Percentiles rank a stretch among this genome's conserved stretches.
phyloP scores from a whole-genome alignment of 2,329 filamentous ascomycete genomes.

The Fusarium beomiforme region DNA sequence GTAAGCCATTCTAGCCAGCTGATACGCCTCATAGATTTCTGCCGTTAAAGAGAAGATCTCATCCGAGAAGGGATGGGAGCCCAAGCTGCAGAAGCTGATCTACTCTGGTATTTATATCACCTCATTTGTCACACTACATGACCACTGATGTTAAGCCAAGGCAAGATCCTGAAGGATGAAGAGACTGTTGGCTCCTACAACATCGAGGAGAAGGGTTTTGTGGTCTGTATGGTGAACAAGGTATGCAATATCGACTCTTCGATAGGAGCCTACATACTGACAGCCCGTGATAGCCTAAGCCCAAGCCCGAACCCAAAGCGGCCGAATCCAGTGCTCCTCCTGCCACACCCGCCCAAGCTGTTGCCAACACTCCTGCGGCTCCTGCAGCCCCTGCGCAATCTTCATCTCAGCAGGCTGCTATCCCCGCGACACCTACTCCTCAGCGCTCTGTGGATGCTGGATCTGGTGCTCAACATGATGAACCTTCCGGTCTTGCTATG shows the following conservation, averaged over 20 bases:
- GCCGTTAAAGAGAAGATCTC: constrained; percentile 93
- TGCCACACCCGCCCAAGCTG: constrained; percentile 64
- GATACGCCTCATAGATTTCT: constrained; percentile 70
- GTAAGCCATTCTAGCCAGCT: constrained; percentile 19
- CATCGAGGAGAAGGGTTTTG: constrained; percentile 99
- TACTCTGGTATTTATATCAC: constrained; percentile 78
- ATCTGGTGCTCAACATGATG: constrained; percentile 57
- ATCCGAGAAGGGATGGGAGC: constrained; percentile 93
- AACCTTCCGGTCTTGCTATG: constrained; percentile 83
- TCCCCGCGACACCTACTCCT: constrained; percentile 65
- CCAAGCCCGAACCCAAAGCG: constrained; percentile 74
- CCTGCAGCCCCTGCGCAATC: constrained; percentile 53
- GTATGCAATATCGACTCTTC: constrained; percentile 58
- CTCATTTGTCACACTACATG: not conserved
- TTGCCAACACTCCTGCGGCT: constrained; percentile 70
- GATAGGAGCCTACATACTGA: constrained; percentile 16
- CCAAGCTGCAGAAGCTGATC: constrained; percentile 92
- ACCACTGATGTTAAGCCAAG: constrained; percentile 57
- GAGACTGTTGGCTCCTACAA: constrained; percentile 97
- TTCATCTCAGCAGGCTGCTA: constrained; percentile 59
- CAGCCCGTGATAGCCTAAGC: constrained; percentile 50
- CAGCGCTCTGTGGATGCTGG: constrained; percentile 53
- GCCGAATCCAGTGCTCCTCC: constrained; percentile 68
- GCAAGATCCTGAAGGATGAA: constrained; percentile 98
- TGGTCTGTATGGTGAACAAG: constrained; percentile 99